Evolutionary conservation across 768 basidiomycete species (phyloP), one percentile per base, ranked within the genome.

Genomic region (Mycena metata): DNA sequence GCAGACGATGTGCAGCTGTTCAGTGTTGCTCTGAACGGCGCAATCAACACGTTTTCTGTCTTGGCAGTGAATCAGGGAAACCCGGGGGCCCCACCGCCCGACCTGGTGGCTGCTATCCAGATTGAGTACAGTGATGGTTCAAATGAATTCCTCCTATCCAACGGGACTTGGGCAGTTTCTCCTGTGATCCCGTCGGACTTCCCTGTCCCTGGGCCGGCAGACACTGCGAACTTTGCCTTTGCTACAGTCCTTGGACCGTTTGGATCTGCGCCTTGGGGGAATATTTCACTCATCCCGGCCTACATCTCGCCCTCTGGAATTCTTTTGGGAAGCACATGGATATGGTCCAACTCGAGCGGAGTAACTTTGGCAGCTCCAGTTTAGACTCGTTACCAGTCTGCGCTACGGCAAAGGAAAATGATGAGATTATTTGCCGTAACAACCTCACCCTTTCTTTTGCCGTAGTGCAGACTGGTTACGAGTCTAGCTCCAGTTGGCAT

Each of bases 191-290:
- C 54, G 11, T 9, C 54, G 21, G 54, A 35, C 15, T 55, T 55
- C 21, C 54, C 54, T 3, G 21, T 35, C 21, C 54, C 54, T 3
- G 23, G 35, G 10, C 19, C 33, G 10, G 36, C 39, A 5, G 11
- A 39, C 15, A n/a, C 54, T 9, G 13, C 54, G 8, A n/a, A 41
- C 4, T 55, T 55, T 24, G 54, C 1, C 15, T 19, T 36, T 4
- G 54, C 54, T 5, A 41, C 39, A 21, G 39, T 58, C 21, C 15
- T 33, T 5, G 56, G 30, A 7, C 16, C 39, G 8, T 64, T 46
- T n/a, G 62, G 62, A 33, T 45, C 55, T 5, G 68, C 56, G 11
- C 13, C 62, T 17, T 69, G 62, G 57, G 68, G 68, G 8, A 51
- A 16, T 15, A 55, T 24, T 26, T 45, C 52, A 30, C 19, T 43